phyloP scores from a whole-genome alignment of 2,329 filamentous ascomycete genomes.

The Thielaviopsis cerberus region DNA sequence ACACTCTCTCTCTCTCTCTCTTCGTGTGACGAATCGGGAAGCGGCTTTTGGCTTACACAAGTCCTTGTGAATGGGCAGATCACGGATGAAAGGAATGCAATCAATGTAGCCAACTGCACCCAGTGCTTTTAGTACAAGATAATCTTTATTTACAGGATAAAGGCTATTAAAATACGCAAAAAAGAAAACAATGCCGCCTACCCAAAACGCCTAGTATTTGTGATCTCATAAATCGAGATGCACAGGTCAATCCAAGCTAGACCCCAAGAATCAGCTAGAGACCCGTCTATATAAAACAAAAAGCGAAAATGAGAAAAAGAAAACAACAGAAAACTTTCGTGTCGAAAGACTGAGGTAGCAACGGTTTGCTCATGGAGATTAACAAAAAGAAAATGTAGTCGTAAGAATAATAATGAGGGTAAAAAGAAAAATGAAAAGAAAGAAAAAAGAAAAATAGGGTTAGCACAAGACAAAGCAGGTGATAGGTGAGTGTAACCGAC shows the following conservation, averaged over 20 bases:
- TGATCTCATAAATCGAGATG: not conserved
- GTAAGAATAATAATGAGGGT: not conserved
- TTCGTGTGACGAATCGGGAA: too few species aligned
- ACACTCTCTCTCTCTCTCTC: too few species aligned
- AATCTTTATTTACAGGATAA: too few species aligned
- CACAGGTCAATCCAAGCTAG: not conserved
- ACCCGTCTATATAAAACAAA: not conserved
- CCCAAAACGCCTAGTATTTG: not conserved
- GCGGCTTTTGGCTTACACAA: too few species aligned
- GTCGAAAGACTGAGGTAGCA: not conserved
- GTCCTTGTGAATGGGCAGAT: not conserved
- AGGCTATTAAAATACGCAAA: not conserved
- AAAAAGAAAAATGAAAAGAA: not conserved
- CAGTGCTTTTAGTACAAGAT: too few species aligned
- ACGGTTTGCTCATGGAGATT: not conserved
- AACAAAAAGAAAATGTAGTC: not conserved
- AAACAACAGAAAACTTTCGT: not conserved
- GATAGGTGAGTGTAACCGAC: not conserved
- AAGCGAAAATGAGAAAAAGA: not conserved
- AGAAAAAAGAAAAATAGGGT: not conserved
- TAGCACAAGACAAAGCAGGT: not conserved
- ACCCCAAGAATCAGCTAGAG: not conserved
- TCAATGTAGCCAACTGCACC: too few species aligned
- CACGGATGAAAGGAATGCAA: not conserved
- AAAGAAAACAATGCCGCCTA: not conserved